Percentiles rank a stretch among this genome's conserved stretches.
Conservation (phyloP, 768 basidiomycete genomes). For the Russula dissimulans region DNA sequence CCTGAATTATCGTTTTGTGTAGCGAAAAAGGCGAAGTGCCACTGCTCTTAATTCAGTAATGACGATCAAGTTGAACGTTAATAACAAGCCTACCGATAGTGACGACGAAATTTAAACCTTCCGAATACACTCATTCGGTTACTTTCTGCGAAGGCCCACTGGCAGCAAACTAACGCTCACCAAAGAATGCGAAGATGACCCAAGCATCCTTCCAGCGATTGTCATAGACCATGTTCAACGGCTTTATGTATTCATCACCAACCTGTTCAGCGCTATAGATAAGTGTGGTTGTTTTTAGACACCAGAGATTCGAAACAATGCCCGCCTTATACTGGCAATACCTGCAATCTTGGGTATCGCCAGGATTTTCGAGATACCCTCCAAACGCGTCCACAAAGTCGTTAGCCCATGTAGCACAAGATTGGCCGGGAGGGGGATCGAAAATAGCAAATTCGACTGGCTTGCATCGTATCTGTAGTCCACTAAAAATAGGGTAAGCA, state of each 20-base stretch:
- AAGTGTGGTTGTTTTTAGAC: neutral
- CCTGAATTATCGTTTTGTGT: slow-evolving; percentile 50
- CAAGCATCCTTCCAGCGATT: slow-evolving; percentile 61
- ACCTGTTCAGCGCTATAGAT: slow-evolving; percentile 22
- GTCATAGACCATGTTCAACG: slow-evolving; percentile 54
- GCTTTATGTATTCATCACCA: slow-evolving; percentile 63
- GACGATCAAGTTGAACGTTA: neutral
- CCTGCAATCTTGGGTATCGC: slow-evolving; percentile 49
- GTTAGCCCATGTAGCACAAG: slow-evolving; percentile 58
- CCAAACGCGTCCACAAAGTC: slow-evolving; percentile 52
- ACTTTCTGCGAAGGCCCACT: neutral
- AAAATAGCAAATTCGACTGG: slow-evolving; percentile 62
- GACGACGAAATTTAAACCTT: slow-evolving; percentile 61
- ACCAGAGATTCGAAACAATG: neutral
- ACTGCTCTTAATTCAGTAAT: slow-evolving; percentile 24
- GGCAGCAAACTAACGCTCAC: slow-evolving; percentile 27
- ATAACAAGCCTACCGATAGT: slow-evolving; percentile 36
- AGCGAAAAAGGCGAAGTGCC: slow-evolving; percentile 62
- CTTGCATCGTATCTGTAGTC: slow-evolving; percentile 55
- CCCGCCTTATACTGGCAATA: slow-evolving; percentile 65
- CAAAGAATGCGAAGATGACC: slow-evolving; percentile 53
- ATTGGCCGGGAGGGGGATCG: slow-evolving; percentile 63
- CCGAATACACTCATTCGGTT: neutral
- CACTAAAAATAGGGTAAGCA: slow-evolving; percentile 30
- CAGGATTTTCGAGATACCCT: slow-evolving; percentile 65